These are phyloP conservation scores for Triticum monococcum DNA, from an alignment of 176 grass and related monocot species.

Conservation along the genomic window DNA sequence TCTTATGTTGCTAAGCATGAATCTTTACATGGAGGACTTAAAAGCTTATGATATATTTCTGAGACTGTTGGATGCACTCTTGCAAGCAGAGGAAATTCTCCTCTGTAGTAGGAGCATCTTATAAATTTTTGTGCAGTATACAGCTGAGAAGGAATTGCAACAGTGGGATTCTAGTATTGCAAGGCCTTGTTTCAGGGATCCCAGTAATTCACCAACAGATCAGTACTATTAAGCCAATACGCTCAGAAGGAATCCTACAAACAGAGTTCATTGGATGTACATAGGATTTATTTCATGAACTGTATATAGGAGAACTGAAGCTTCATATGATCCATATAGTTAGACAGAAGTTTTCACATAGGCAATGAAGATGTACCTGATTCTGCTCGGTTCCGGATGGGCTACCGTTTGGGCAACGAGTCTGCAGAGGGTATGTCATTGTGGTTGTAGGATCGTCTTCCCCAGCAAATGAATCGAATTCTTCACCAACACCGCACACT, in stretches of 20 bases:
- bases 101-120: background rate
- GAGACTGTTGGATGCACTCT: background rate
- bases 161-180: background rate
- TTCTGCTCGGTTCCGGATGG: constrained; percentile 28
- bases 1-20: too few relatives aligned
- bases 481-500: background rate
- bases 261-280: background rate
- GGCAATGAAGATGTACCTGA: constrained; percentile 45
- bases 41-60: background rate
- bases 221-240: background rate
- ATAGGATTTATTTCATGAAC: background rate
- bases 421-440: constrained; percentile 46
- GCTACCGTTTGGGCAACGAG: constrained; percentile 23
- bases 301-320: background rate
- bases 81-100: background rate
- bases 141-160: background rate
- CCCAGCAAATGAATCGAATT: constrained; percentile 11
- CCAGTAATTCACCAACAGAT: background rate
- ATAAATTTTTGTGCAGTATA: background rate
- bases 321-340: background rate
- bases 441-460: constrained; percentile 61
- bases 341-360: background rate
- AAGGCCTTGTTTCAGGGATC: background rate
- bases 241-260: background rate
- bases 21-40: background rate